Evolutionary conservation across 805 yeast species (phyloP).

Genomic region (Metschnikowia kunwiensis): DNA sequence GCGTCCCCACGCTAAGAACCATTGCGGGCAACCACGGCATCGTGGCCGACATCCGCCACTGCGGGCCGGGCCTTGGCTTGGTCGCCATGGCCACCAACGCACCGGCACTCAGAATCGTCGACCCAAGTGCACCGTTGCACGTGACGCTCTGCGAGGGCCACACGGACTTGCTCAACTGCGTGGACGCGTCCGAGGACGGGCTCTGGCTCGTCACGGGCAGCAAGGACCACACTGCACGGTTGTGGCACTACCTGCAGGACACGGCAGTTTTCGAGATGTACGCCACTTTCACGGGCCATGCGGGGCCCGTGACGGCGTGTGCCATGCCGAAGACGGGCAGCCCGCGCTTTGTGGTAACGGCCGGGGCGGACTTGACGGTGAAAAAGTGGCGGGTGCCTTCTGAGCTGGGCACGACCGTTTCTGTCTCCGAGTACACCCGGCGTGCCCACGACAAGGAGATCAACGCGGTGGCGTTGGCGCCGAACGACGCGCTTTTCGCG

Average conservation of each 20-base stretch:
- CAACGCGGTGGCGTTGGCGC: conserved; percentile 84
- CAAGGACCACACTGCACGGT: conserved; percentile 78
- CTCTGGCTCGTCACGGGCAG: conserved; percentile 89
- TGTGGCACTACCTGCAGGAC: conserved; percentile 68
- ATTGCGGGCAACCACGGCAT: conserved; percentile 96
- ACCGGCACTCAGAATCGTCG: conserved; percentile 76
- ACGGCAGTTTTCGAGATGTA: conserved; percentile 40
- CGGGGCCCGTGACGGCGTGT: conserved; percentile 80
- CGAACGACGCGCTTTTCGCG: conserved; percentile 83
- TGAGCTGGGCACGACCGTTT: conserved; percentile 37
- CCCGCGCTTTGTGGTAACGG: conserved; percentile 78
- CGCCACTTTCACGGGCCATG: conserved; percentile 80
- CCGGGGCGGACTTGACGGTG: conserved; percentile 78
- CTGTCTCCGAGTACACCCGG: conserved; percentile 79
- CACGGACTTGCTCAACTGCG: conserved; percentile 73
- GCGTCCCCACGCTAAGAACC: conserved; percentile 46
- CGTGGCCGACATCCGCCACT: conserved; percentile 81
- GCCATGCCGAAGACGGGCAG: conserved; percentile 54
- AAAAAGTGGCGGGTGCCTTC: conserved; percentile 80
- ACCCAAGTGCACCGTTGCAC: conserved; percentile 57
- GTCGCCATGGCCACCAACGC: conserved; percentile 93
- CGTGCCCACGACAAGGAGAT: conserved; percentile 97
- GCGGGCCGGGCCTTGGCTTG: conserved; percentile 55
- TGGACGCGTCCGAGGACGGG: conserved; percentile 80
- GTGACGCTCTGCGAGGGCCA: conserved; percentile 76